phyloP scores from a whole-genome alignment of 2,329 filamentous ascomycete species.

The Paraphaeosphaeria minitans region DNA sequence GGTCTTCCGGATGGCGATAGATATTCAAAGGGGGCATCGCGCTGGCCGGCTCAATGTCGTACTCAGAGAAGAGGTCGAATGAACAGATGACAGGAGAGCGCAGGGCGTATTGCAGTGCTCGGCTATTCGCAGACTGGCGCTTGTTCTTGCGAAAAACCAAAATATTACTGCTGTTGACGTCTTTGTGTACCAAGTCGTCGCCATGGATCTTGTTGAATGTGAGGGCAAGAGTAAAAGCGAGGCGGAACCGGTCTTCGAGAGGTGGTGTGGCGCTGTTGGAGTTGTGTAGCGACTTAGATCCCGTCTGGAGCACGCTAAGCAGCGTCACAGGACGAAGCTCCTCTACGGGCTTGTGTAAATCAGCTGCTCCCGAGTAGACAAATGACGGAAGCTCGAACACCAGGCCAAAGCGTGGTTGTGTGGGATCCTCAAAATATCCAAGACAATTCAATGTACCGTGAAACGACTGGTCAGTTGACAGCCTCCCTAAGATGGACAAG shows the following conservation, averaged over 20 bases:
- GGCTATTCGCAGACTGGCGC: slow-evolving; percentile 53
- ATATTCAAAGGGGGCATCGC: slow-evolving; percentile 58
- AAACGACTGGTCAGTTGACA: slow-evolving; percentile 41
- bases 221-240: slow-evolving; percentile 73
- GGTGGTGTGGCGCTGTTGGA: slow-evolving; percentile 52
- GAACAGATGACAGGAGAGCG: slow-evolving; percentile 72
- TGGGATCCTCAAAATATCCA: slow-evolving; percentile 77
- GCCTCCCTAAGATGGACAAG: slow-evolving; percentile 36
- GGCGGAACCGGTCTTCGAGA: slow-evolving; percentile 75
- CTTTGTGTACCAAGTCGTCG: slow-evolving; percentile 71
- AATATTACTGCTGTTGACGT: slow-evolving; percentile 69
- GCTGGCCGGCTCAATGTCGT: slow-evolving; percentile 52
- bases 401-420: slow-evolving; percentile 70
- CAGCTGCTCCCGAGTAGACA: slow-evolving; percentile 53
- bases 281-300: slow-evolving; percentile 51
- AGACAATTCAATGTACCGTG: slow-evolving; percentile 60
- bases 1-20: slow-evolving; percentile 69
- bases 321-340: slow-evolving; percentile 52
- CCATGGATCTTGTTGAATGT: slow-evolving; percentile 76
- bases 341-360: slow-evolving; percentile 55
- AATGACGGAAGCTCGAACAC: slow-evolving; percentile 73
- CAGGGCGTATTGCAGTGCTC: slow-evolving; percentile 57
- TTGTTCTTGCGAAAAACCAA: slow-evolving; percentile 63
- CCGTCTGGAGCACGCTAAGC: slow-evolving; percentile 54
- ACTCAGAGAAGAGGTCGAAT: slow-evolving; percentile 73